These are phyloP conservation scores for Flaveria sonorensis DNA, from an alignment of 129 eudicot genomes.

Conservation along the genomic window DNA sequence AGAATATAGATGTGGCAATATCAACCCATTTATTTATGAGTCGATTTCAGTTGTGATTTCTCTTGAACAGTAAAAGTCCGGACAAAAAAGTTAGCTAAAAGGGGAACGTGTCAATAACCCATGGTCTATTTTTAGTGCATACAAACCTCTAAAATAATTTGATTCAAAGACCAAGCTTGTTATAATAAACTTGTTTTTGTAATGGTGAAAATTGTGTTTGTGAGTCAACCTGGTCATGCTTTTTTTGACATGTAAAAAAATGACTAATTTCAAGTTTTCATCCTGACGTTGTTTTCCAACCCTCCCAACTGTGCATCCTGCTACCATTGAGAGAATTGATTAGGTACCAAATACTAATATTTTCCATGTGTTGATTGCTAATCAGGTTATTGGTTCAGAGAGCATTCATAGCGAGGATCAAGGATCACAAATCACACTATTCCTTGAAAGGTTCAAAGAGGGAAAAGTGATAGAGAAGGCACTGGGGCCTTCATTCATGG, in stretches of 20 bases:
- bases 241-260: background rate
- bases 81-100: background rate
- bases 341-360: constrained; percentile 3
- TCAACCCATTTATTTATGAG: background rate
- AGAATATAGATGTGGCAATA: background rate
- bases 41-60: background rate
- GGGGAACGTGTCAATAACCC: background rate
- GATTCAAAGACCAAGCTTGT: background rate
- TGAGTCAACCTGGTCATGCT: background rate
- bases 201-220: background rate
- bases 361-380: constrained; percentile 17
- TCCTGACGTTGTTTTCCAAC: background rate
- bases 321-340: background rate
- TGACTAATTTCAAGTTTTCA: background rate
- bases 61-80: background rate
- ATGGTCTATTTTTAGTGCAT: background rate
- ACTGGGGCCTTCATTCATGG: constrained; percentile 67
- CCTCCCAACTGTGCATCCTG: background rate
- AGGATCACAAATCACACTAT: constrained; percentile 69
- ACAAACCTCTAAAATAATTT: background rate
- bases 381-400: constrained; percentile 83
- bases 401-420: constrained; percentile 63
- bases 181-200: background rate
- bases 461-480: constrained; percentile 71
- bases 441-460: constrained; percentile 72